Evolutionary conservation across 139 green algal species (phyloP), one percentile per base, ranked within the genome.

Genomic region (Pleodorina starrii): DNA sequence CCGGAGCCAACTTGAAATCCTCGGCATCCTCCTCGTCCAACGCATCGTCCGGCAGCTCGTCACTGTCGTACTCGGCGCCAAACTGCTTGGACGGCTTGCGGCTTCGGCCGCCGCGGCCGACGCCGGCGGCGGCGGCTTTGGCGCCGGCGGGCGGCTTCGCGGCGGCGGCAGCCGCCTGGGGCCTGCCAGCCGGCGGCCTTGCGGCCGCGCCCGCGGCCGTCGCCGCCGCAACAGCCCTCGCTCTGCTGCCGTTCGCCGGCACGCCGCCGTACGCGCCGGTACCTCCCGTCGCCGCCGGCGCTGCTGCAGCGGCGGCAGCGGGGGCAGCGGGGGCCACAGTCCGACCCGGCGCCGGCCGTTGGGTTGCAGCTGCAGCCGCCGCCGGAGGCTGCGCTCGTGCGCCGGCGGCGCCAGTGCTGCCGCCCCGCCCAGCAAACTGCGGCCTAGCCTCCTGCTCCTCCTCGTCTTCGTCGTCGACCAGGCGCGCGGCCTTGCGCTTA

Each of bases 11-110:
- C 16, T 85, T 57, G 17, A 85, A 42, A 12, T 82, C 63, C 5
- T 75, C 40, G 1, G 75, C 63, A 32, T 90, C 86, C 27, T 77
- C 51, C 42, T 40, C 57, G 32, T 59, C 75, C 21, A 66, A 68
- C 27, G 44, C 38, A 19, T 90, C 85, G 19, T 84, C 71, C 38
- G 66, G 48, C 71, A 89, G 54, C 43, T 72, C 71, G 14, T 75
- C 81, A 17, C 48, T 59, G 46, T 87, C 81, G n/a, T 87, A 59
- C 46, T 75, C 81, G 32, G 25, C 81, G 42, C 81, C 81, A 35
- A 87, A 87, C 81, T 84, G 76, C n/a, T 84, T 84, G 1, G 44
- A n/a, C 14, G 76, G 48, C n/a, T 71, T 84, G 50, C 76, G 76
- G 32, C 32, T 50, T 2, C 76, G 48, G 11, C 76, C 74, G 27